Base-by-base conservation (phyloP, 495 filamentous ascomycete species). In the Penicillium canariense region DNA sequence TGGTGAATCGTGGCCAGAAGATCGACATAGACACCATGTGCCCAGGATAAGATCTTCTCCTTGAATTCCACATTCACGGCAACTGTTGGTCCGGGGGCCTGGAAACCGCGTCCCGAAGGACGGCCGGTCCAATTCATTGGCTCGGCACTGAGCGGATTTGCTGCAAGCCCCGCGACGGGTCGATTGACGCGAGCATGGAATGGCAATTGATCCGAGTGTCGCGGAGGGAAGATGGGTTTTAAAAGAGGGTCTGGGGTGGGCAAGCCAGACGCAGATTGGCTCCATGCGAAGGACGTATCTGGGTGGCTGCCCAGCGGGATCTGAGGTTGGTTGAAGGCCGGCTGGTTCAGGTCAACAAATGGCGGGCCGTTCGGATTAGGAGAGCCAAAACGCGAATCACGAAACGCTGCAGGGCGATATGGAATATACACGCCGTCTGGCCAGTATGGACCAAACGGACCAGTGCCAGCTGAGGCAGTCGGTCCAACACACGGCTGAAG, bases 11-110 rank as follows among this genome's bases (percentile, higher is more conserved):
- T 87, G 9, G 85, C 76, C 20, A 97, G 74, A 3, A 98, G 81
- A 60, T 96, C 89, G 32, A 91, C 83, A 72, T 98, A 97, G 20
- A 93, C 84, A 47, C 82, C 80, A 66, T 97, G 89, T 27, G 94
- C 94, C 83, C 88, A 92, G 14, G 86, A 79, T 39, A 96, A 77
- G 5, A 87, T 84, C 56, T 86, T 88, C 66, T 97, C 93, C 57
- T 87, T 88, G 65, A 89, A 91, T 57, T 84, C 82, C 5, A 76
- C 69, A 61, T 83, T 88, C 2, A 50, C 66, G 7, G 67, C 59
- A 0, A 68, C 64, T 5, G 63, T 36, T 17, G 63, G 48, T 8
- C 50, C 62, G 25, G 60, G 43, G 22, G 35, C 49, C 40, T 71
- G 69, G 32, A 69, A 58, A 23, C 56, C 56, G 39, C 46, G 58